Evolutionary conservation across 164 flowering plant genomes (phyloP), one percentile per base, ranked within the genome.

Genomic region (Liquidambar formosana): DNA sequence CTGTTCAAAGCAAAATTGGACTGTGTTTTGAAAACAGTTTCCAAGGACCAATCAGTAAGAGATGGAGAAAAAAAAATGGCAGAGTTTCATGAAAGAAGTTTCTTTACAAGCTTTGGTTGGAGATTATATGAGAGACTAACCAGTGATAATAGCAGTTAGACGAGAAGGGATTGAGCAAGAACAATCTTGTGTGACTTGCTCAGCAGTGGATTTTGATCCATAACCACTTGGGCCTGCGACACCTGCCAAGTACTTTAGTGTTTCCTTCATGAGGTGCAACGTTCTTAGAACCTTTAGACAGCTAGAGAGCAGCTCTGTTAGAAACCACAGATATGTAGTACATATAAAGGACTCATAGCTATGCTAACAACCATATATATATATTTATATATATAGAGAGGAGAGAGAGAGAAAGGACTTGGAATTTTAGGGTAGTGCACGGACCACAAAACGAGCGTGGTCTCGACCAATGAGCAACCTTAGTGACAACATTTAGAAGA

Each of bases 121-220:
- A 74, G 11, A 12, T 13, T 48, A 26, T 13, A 16, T 43, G 22
- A 23, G 27, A 57, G 15, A 70, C 77, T 75, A 65, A 95, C 99
- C 99, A 67, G 99, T 95, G 87, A 95, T 73, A 15, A 95, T 88
- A 19, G 98, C 99, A 49, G 97, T 93, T 22, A 89, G 85, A 9
- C 73, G 78, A 69, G 85, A 68, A 67, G 48, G 22, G 57, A 65
- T 45, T 25, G 57, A 68, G 48, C 26, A 66, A 63, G 71, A 71
- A 66, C 57, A 79, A 59, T 76, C 71, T 45, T 80, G 49, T 21
- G 94, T 79, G 19, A 93, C 97, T 82, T 93, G 84, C 45, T 93
- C 96, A 45, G 99, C 98, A 1, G 97, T 91, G 38, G 99, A 78
- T 23, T 82, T 95, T 5, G 99, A 95, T 68, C 99, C 99, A 85